Evolutionary conservation across 1,139 yeast genomes (phyloP).

Genomic region (Candida sp.): DNA sequence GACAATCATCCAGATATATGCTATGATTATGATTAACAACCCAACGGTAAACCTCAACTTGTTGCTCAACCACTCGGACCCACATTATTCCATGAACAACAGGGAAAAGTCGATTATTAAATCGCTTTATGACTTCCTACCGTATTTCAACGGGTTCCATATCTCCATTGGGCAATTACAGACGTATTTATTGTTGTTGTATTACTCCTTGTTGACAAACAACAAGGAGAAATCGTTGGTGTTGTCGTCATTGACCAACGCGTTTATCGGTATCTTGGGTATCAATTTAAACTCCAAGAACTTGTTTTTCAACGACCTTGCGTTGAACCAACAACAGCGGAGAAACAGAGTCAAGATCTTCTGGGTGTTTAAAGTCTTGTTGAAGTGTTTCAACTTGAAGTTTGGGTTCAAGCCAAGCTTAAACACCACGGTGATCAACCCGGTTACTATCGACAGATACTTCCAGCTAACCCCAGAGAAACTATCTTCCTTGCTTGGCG

Average conservation of each 20-base stretch:
- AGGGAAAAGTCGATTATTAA: conserved; percentile 26
- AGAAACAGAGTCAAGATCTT: conserved; percentile 60
- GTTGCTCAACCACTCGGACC: conserved; percentile 42
- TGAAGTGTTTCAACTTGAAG: conserved; percentile 54
- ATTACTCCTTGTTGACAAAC: conserved; percentile 48
- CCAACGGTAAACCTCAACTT: conserved; percentile 49
- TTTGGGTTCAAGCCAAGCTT: conserved; percentile 54
- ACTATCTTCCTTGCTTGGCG: conserved; percentile 37
- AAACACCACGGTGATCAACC: conserved; percentile 53
- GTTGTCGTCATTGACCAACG: conserved; percentile 44
- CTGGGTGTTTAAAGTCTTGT: conserved; percentile 62
- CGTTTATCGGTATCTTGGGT: conserved; percentile 52
- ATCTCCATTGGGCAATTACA: conserved; percentile 46
- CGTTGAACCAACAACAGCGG: conserved; percentile 38
- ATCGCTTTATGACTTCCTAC: conserved; percentile 49
- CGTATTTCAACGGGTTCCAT: conserved; percentile 50
- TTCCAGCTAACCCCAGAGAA: conserved; percentile 53
- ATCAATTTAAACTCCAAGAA: conserved; percentile 51
- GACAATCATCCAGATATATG: conserved; percentile 48
- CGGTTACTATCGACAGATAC: conserved; percentile 53
- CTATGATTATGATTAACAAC: conserved; percentile 52
- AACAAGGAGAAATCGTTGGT: conserved; percentile 52
- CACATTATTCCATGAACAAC: conserved; percentile 30
- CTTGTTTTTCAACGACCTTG: conserved; percentile 49
- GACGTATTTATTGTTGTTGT: conserved; percentile 45